A percentile compares a stretch with the other conserved stretches of the same genome.
Evolutionary conservation across 257 asterid species (phyloP).

Genomic region (Solanum okadae): DNA sequence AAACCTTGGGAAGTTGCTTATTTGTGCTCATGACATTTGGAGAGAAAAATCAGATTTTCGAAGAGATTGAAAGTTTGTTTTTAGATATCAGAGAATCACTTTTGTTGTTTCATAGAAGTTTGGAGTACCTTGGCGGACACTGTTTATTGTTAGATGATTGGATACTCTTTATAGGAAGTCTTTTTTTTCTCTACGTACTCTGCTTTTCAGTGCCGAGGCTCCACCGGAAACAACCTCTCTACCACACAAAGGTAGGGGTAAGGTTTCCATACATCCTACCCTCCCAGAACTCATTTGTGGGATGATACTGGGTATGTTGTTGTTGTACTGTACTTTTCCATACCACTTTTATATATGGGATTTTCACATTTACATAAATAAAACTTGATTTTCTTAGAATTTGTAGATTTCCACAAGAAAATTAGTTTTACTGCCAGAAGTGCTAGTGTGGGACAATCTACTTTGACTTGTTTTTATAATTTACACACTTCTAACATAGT

Average conservation of each 20-base stretch:
- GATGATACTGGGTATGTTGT: neutral
- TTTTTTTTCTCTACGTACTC: neutral
- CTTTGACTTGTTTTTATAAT: neutral
- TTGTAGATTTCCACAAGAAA: neutral
- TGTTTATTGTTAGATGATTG: neutral
- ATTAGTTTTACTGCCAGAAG: neutral
- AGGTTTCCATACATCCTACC: neutral
- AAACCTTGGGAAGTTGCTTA: neutral
- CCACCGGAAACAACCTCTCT: neutral
- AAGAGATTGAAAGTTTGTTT: neutral
- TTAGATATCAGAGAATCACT: neutral
- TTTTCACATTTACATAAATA: neutral
- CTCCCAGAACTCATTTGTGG: neutral
- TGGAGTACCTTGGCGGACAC: neutral
- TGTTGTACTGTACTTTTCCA: neutral
- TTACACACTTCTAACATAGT: no score
- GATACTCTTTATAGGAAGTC: neutral
- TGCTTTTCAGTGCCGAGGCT: neutral
- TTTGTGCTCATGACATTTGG: neutral
- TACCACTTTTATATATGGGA: neutral
- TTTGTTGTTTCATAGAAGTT: neutral
- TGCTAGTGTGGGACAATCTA: neutral
- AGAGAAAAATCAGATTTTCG: neutral
- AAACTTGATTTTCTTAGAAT: neutral
- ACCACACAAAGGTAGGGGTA: neutral